Evolutionary conservation across 805 yeast species (phyloP).

Genomic region (Yarrowia divulgata): DNA sequence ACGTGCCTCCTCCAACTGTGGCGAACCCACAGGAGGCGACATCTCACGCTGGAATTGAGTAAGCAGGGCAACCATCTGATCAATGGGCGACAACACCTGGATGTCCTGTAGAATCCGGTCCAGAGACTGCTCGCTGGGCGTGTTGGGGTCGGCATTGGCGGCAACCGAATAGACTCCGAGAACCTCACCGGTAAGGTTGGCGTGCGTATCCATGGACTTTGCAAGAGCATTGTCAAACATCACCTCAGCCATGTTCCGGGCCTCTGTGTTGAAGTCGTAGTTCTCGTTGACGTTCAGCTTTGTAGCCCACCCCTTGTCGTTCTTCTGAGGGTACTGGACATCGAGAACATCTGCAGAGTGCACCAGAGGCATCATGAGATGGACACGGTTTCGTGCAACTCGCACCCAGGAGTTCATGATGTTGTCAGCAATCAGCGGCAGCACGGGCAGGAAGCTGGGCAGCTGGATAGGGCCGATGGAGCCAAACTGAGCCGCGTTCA

Average conservation of each 20-base stretch:
- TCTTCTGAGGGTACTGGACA: conserved; percentile 19
- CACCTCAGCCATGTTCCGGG: conserved; percentile 28
- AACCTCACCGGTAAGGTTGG: conserved; percentile 24
- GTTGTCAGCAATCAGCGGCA: conserved; percentile 38
- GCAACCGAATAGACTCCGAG: conserved; percentile 24
- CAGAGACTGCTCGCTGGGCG: conserved; percentile 16
- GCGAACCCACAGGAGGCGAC: conserved; percentile 20
- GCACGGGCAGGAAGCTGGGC: conserved; percentile 21
- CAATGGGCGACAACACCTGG: conserved; percentile 26
- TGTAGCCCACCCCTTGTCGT: conserved; percentile 14
- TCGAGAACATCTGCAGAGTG: conserved; percentile 29
- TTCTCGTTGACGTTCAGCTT: conserved; percentile 31
- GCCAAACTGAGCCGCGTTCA: conserved; percentile 20
- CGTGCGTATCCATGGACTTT: conserved; percentile 25
- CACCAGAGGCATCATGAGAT: conserved; percentile 35
- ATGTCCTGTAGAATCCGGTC: conserved; percentile 24
- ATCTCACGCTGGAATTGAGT: conserved; percentile 27
- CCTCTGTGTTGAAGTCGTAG: conserved; percentile 26
- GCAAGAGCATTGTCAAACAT: conserved; percentile 36
- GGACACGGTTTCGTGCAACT: conserved; percentile 17
- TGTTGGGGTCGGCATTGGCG: background rate
- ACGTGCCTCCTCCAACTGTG: conserved; percentile 32
- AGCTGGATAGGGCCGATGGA: conserved; percentile 9
- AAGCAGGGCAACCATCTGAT: conserved; percentile 28
- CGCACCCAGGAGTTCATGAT: conserved; percentile 32